Conservation (phyloP, 2,329 filamentous ascomycete genomes). For the Neophaeococcomyces aloes region DNA sequence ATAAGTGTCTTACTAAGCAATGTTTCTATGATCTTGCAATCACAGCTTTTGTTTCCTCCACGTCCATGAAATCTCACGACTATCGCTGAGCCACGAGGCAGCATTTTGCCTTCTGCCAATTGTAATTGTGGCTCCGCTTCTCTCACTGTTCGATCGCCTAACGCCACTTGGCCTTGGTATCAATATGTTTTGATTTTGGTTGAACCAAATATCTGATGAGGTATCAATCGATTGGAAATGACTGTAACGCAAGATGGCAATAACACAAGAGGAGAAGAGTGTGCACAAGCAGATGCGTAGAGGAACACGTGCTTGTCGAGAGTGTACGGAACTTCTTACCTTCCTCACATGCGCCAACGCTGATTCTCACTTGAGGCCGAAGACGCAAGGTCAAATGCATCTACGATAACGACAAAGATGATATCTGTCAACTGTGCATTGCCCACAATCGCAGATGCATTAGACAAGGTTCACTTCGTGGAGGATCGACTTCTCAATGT, state of each 20-base stretch:
- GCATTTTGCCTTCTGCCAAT: no score
- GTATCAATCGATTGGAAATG: no score
- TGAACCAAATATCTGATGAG: no score
- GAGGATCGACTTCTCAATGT: not conserved
- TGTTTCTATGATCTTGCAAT: no score
- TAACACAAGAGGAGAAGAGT: conserved; percentile 2
- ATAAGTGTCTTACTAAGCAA: no score
- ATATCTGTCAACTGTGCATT: conserved; percentile 17
- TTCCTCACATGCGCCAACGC: not conserved
- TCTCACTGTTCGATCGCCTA: no score
- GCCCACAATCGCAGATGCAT: conserved; percentile 14
- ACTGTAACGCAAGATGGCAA: not conserved
- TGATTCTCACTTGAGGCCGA: conserved; percentile 14
- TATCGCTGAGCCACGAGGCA: no score
- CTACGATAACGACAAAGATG: conserved; percentile 9
- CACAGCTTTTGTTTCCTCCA: no score
- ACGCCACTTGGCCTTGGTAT: no score
- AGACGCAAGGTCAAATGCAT: conserved; percentile 22
- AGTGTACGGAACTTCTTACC: conserved; percentile 15
- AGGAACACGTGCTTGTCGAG: conserved; percentile 19
- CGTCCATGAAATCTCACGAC: no score
- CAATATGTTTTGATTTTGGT: no score
- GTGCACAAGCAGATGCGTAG: conserved; percentile 16
- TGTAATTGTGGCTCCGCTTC: no score
- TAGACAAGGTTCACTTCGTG: conserved; percentile 15